Base-by-base conservation (phyloP, 331 rosid genomes). In the Arachis monticola region DNA sequence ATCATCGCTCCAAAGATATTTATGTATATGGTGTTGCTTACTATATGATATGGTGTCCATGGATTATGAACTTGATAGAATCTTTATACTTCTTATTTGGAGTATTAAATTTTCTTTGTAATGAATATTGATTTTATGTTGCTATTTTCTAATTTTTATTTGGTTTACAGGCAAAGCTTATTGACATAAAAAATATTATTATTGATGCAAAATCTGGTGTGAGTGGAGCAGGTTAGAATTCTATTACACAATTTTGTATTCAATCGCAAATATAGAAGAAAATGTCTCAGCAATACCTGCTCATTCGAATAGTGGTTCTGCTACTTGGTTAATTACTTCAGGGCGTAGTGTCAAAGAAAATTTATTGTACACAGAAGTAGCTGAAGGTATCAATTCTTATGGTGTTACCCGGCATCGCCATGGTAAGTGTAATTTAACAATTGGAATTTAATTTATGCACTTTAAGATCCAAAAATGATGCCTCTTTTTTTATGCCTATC, bases 141-240 rank as follows among this genome's bases (percentile, higher is more conserved):
- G 75, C 72, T 60, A 32, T 56, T 63, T 67, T 76, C 79, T 62
- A 57, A 30, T 66, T 56, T 60, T 65, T 57, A 50, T 76, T 73
- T 74, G 47, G 80, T 59, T 73, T 72, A 69, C 95, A 94, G 99
- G 93, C 90, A 60, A 90, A 87, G 82, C 93, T 92, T 65, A 67
- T 94, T 79, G 78, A 78, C 63, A 70, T 42, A 76, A 80, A 51
- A 63, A 87, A 87, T 82, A 85, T 94, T 65, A 94, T 88, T 50
- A 88, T 92, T 60, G 99, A 94, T 79, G 77, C 99, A 14, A 94
- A 94, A 81, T 94, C 99, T 70, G 99, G 93, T 60, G 99, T 94
- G 66, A 94, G 96, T 57, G 99, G 99, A 77, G 99, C 97, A 84
- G 99, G 99, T 94, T 59, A 73, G 88, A 50, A 47, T 59, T 71